Conservation (phyloP, 2,329 filamentous ascomycete genomes). For the Neonectria neomacrospora region DNA sequence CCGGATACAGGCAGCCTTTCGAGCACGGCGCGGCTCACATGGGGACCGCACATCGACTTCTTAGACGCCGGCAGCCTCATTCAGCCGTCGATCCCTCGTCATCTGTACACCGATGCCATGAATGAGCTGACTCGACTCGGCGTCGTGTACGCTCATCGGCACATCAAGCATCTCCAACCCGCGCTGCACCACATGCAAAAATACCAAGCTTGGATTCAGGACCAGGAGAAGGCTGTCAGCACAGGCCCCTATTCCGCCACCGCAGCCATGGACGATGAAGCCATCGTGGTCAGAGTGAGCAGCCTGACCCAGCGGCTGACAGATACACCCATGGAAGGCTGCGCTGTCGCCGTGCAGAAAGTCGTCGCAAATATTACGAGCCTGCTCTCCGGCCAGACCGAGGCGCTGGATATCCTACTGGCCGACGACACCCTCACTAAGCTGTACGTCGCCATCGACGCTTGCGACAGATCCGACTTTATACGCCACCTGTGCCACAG, state of each 20-base stretch:
- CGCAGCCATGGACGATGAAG: background rate
- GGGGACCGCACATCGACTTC: background rate
- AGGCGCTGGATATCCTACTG: conserved; percentile 24
- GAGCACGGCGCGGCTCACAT: background rate
- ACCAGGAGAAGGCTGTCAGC: background rate
- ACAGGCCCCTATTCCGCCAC: background rate
- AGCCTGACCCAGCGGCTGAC: background rate
- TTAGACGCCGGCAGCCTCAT: background rate
- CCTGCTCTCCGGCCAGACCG: conserved; percentile 19
- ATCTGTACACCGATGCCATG: background rate
- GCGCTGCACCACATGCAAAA: background rate
- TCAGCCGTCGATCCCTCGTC: background rate
- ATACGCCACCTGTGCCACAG: conserved; percentile 17
- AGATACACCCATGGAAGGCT: background rate
- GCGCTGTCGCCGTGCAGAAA: conserved; percentile 16
- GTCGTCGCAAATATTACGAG: conserved; percentile 19
- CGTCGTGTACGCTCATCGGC: background rate
- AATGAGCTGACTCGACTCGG: background rate
- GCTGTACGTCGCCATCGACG: conserved; percentile 16
- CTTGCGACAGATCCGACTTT: conserved; percentile 12
- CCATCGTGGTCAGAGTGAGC: background rate
- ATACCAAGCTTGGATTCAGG: background rate
- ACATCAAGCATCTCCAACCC: background rate
- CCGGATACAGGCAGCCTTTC: too few species aligned
- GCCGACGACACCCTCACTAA: conserved; percentile 14